phyloP scores from a whole-genome alignment of 805 yeast genomes.

The Monosporozyma solicola region DNA sequence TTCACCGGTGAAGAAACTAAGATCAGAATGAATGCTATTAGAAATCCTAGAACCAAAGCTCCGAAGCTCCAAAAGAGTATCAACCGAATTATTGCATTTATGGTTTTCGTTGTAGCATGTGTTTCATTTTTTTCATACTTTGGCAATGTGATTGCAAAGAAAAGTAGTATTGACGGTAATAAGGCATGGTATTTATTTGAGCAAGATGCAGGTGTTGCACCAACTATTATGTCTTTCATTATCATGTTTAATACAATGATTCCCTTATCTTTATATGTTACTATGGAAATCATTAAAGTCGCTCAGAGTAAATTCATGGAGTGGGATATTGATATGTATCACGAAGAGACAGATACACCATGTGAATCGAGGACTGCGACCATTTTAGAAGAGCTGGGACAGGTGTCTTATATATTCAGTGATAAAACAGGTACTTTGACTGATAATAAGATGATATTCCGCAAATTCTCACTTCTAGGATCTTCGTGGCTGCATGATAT shows the following conservation, averaged over 20 bases:
- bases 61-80: conserved; percentile 83
- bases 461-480: conserved; percentile 83
- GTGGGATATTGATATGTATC: conserved; percentile 92
- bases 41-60: conserved; percentile 83
- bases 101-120: conserved; percentile 73
- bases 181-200: conserved; percentile 66
- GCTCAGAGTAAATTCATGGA: conserved; percentile 76
- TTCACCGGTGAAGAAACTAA: conserved; percentile 96
- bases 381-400: conserved; percentile 92
- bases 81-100: conserved; percentile 73
- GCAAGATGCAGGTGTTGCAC: conserved; percentile 74
- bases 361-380: conserved; percentile 95
- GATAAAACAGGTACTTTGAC: conserved; percentile 98
- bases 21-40: conserved; percentile 88
- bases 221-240: conserved; percentile 89
- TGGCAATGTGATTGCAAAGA: conserved; percentile 53
- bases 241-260: conserved; percentile 96
- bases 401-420: conserved; percentile 87
- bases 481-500: conserved; percentile 80
- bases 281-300: conserved; percentile 91
- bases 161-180: conserved; percentile 28
- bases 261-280: conserved; percentile 88
- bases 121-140: conserved; percentile 74
- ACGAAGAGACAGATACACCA: conserved; percentile 73
- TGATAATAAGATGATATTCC: conserved; percentile 86